Evolutionary conservation across 805 yeast species (phyloP).

Genomic region (Wickerhamomyces bisporus): DNA sequence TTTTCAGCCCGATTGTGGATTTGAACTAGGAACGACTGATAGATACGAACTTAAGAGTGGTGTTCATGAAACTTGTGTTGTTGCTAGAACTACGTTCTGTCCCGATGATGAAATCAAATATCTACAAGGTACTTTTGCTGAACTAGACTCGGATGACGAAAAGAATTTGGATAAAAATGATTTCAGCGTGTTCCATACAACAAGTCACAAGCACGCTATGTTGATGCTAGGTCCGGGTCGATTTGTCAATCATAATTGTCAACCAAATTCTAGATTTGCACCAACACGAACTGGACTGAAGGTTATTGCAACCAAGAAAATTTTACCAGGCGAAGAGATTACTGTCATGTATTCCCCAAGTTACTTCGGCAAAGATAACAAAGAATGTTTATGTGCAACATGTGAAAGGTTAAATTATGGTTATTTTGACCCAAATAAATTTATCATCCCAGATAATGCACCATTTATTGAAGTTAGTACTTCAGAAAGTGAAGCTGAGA

Average conservation of each 20-base stretch:
- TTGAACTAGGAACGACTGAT: constrained; percentile 38
- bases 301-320: constrained; percentile 29
- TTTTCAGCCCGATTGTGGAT: constrained; percentile 33
- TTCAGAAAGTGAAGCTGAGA: constrained; percentile 2
- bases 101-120: constrained; percentile 29
- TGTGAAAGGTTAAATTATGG: constrained; percentile 33
- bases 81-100: constrained; percentile 28
- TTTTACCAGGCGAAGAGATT: constrained; percentile 40
- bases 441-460: constrained; percentile 8
- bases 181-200: constrained; percentile 37
- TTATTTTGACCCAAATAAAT: constrained; percentile 22
- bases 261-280: constrained; percentile 35
- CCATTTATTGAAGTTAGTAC: constrained; percentile 4
- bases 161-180: constrained; percentile 30
- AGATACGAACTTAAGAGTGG: constrained; percentile 26
- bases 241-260: constrained; percentile 44
- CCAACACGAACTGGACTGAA: constrained; percentile 26
- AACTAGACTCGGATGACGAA: constrained; percentile 29
- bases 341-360: constrained; percentile 37
- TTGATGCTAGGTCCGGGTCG: constrained; percentile 45
- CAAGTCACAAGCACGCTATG: constrained; percentile 26
- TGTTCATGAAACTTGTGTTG: constrained; percentile 29
- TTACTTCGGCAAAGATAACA: constrained; percentile 38
- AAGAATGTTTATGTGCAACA: constrained; percentile 39
- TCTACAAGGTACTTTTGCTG: constrained; percentile 34